Evolutionary conservation across 2,329 filamentous ascomycete genomes (phyloP), one percentile per base, ranked within the genome.

Genomic region (Pseudopyrenochaeta lycopersici): DNA sequence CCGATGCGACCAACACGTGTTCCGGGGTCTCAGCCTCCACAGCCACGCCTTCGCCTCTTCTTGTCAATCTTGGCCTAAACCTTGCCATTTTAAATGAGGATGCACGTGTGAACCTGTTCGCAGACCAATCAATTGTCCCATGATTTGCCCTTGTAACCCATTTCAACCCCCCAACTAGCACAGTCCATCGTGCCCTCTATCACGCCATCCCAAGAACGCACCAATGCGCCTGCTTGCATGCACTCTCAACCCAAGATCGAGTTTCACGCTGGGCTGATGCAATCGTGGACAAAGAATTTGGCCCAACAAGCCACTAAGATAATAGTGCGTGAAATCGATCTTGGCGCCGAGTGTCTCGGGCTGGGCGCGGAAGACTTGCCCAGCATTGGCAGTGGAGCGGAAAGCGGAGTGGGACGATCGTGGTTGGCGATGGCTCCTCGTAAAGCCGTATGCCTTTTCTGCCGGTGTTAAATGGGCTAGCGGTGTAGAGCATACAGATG

Each of bases 191-290:
- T 49, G 46, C 48, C 40, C 15, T 39, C 12, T 41, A 57, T 62
- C 53, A 54, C 54, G 49, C 52, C 54, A 57, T 55, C 35, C 48
- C 39, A 51, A 56, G 41, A 33, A 52, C 43, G 40, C 33, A 36
- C 48, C 46, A 51, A 31, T 32, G 35, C 46, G 18, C 18, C 12
- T 49, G 39, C 51, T 50, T 46, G 46, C 32, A 46, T 17, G 15
- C 32, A 40, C 46, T 42, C 40, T 39, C 18, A 43, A 36, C 35
- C 14, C 45, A 36, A 41, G 30, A 35, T 29, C 33, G 17, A 18
- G 23, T 42, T 38, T 48, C 53, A 53, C 7, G 52, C 66, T 69
- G 46, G 66, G 64, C 66, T 67, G 64, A 68, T 60, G 66, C 56
- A 51, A 53, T 52, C n/a, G 33, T 36, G 31, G 23, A 45, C 20